Evolutionary conservation across 257 asterid species (phyloP).

Genomic region (Cordia subcordata): DNA sequence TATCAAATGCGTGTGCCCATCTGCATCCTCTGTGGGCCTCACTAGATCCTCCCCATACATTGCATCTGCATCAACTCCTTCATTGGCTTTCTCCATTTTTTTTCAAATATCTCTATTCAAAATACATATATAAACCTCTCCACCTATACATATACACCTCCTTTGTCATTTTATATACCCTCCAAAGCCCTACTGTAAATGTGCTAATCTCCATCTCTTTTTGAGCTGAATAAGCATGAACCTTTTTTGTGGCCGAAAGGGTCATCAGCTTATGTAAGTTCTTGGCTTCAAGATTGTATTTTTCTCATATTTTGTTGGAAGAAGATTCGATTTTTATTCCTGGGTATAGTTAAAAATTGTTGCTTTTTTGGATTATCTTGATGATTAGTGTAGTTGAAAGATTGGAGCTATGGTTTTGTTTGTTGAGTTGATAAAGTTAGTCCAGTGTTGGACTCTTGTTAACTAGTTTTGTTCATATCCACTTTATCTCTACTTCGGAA

Average conservation of each 20-base stretch:
- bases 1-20: not conserved
- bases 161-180: not conserved
- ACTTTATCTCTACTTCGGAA: no score
- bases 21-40: no score
- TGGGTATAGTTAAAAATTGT: not conserved
- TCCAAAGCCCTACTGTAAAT: not conserved
- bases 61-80: conserved; percentile 3
- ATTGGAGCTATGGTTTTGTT: not conserved
- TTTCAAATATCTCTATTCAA: no score
- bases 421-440: not conserved
- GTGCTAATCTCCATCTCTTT: not conserved
- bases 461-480: not conserved
- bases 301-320: not conserved
- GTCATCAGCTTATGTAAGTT: conserved; percentile 1
- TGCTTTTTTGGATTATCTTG: not conserved
- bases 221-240: not conserved
- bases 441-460: not conserved
- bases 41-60: not conserved
- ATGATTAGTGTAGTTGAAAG: not conserved
- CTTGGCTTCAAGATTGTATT: not conserved
- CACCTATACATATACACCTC: not conserved
- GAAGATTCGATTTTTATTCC: not conserved
- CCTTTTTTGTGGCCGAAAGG: not conserved
- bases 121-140: not conserved
- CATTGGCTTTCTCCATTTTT: not conserved